Evolutionary conservation across 1,284 basidiomycete species (phyloP), one percentile per base, ranked within the genome.

Genomic region (Tilletia walkeri): DNA sequence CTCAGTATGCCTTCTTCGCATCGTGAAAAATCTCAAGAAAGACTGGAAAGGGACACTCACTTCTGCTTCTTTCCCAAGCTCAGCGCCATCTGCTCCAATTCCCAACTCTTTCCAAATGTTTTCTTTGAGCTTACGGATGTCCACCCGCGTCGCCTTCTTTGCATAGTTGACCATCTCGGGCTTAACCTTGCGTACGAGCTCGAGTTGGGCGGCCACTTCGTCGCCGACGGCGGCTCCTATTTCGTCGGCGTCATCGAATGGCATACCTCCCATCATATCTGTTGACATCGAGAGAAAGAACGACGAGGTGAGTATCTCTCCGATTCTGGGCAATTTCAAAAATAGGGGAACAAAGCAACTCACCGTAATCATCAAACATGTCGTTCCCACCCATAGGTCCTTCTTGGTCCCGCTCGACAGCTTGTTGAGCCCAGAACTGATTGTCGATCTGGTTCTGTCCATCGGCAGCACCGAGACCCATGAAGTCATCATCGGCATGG

Each of bases 41-140:
- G 16, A 7, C 6, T 30, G 20, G 16, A 38, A 38, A 39, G 36
- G 14, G 3, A 45, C 14, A 24, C 71, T 63, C 63, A 67, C 86
- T 30, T 87, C 86, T 14, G 87, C 86, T 12, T 85, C 82, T 68
- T 73, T 70, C 74, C 47, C 65, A 20, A 20, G 41, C 4, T 16
- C 65, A 30, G 70, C 65, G n/a, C 61, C 67, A 5, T 68, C 65
- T 3, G 69, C 54, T 16, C 70, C 34, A 47, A 81, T 77, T 14
- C 68, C 90, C 49, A 98, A 85, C 5, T 92, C 92, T 80, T 89
- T 91, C 95, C 95, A 99, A 70, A 99, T 98, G 80, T 94, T 96
- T 74, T 99, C 96, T 86, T 99, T 99, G 78, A 99, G 87, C 84
- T 91, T 93, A 81, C 94, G 89, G 65, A 99, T 94, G 82, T 99